Percentiles rank a stretch among this genome's conserved stretches.
Evolutionary conservation across 371 early-diverging fungal species (phyloP).

Genomic region (Saksenaea vasiformis): DNA sequence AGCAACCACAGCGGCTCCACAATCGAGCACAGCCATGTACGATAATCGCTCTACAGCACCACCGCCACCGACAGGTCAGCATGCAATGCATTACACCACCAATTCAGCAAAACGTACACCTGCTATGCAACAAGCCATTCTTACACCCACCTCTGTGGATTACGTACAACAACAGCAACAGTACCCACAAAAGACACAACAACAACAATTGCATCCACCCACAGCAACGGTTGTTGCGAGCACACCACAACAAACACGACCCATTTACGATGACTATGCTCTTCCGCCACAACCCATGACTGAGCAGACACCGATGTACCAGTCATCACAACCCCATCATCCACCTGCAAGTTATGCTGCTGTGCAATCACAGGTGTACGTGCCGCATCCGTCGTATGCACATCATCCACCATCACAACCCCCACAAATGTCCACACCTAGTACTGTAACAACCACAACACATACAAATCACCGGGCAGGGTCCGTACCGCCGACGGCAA

Average conservation of each 20-base stretch:
- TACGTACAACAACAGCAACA: too few relatives aligned
- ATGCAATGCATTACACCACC: constrained; percentile 9
- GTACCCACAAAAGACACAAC: neutral
- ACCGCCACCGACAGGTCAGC: constrained; percentile 13
- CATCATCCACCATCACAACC: constrained; percentile 6
- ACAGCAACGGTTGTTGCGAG: constrained; percentile 6
- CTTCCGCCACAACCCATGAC: constrained; percentile 7
- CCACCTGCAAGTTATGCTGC: neutral
- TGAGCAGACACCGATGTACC: neutral
- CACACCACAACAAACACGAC: constrained; percentile 11
- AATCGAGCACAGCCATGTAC: constrained; percentile 4
- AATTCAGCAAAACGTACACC: constrained; percentile 2
- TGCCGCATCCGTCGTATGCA: neutral
- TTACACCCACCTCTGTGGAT: neutral
- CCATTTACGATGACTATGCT: constrained; percentile 15
- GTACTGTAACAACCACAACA: too few relatives aligned
- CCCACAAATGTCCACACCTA: constrained; percentile 2
- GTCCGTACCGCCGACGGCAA: neutral
- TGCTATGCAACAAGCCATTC: constrained; percentile 9
- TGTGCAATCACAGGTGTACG: neutral
- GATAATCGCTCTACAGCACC: neutral
- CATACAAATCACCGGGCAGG: neutral
- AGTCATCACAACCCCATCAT: neutral
- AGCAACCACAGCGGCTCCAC: constrained; percentile 6
- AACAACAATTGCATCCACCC: constrained; percentile 5